These are phyloP conservation scores for Wickerhamiella siamensis DNA, from an alignment of 805 yeast genomes.

Conservation along the genomic window DNA sequence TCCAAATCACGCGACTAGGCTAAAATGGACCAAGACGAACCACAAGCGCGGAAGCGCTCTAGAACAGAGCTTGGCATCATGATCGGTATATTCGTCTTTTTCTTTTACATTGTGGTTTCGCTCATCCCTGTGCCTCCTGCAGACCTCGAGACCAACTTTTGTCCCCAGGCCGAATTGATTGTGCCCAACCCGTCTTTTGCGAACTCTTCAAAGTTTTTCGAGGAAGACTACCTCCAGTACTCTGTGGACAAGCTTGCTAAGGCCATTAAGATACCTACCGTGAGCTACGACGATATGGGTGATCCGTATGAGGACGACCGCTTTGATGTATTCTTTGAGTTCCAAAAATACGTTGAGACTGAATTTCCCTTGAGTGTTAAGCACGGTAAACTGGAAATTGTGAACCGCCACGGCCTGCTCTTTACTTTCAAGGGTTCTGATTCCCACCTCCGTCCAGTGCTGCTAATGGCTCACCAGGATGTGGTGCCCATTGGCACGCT, in stretches of 20 bases:
- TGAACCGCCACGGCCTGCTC: slow-evolving; percentile 50
- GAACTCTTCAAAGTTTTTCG: slow-evolving; percentile 10
- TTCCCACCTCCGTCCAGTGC: slow-evolving; percentile 40
- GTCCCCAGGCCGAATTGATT: slow-evolving; percentile 12
- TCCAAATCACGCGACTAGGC: no score
- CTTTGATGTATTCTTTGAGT: slow-evolving; percentile 32
- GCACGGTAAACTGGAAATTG: slow-evolving; percentile 34
- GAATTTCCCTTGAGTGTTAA: slow-evolving; percentile 39
- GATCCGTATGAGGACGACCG: slow-evolving; percentile 36
- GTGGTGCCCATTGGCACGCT: slow-evolving; percentile 59
- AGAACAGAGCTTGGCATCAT: slow-evolving; percentile 15
- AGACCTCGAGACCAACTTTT: slow-evolving; percentile 15
- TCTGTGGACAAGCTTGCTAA: slow-evolving; percentile 22
- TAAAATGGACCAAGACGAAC: no score
- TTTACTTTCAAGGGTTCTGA: slow-evolving; percentile 51
- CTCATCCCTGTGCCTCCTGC: slow-evolving; percentile 13
- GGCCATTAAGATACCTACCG: slow-evolving; percentile 58
- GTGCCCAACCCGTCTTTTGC: slow-evolving; percentile 3
- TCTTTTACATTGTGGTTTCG: slow-evolving; percentile 11
- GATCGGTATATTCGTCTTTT: slow-evolving; percentile 10
- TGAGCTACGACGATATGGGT: slow-evolving; percentile 39
- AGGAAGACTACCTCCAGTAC: slow-evolving; percentile 6
- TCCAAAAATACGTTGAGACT: slow-evolving; percentile 36
- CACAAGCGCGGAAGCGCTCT: no score
- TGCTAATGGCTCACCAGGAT: slow-evolving; percentile 68